Conservation (phyloP, 768 basidiomycete genomes). For the Sporobolomyces phaffii region DNA sequence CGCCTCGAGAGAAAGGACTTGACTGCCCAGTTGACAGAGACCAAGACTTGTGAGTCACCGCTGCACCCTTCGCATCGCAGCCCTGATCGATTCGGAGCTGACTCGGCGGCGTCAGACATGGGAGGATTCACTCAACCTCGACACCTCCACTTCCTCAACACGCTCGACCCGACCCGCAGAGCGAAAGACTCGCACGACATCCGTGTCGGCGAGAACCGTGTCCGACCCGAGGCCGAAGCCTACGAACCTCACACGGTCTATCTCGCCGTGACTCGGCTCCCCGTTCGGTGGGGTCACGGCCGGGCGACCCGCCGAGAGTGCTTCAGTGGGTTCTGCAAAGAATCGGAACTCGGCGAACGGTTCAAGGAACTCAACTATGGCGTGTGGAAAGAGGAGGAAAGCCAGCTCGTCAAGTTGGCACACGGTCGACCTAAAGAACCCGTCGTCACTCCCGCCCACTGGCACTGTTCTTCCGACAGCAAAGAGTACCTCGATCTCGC, state of each 20-base stretch:
- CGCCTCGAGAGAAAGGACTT: constrained; percentile 31
- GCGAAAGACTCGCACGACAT: constrained; percentile 38
- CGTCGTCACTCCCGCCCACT: constrained; percentile 48
- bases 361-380: constrained; percentile 43
- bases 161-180: constrained; percentile 23
- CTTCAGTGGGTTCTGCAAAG: constrained; percentile 25
- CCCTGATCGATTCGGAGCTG: neutral
- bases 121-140: constrained; percentile 36
- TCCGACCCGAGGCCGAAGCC: constrained; percentile 45
- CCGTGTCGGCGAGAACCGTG: constrained; percentile 44
- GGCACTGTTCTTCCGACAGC: neutral
- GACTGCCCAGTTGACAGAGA: constrained; percentile 27
- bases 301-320: constrained; percentile 40
- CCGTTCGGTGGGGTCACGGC: constrained; percentile 44
- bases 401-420: constrained; percentile 46
- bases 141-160: constrained; percentile 22
- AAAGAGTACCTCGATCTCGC: constrained; percentile 32
- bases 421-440: constrained; percentile 36
- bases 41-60: constrained; percentile 35
- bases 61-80: neutral
- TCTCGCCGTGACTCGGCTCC: constrained; percentile 48
- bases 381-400: constrained; percentile 17
- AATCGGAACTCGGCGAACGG: constrained; percentile 22
- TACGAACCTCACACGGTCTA: constrained; percentile 51
- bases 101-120: constrained; percentile 17